Evolutionary conservation across 805 yeast genomes (phyloP).

Genomic region (Dipodascopsis uninucleata): DNA sequence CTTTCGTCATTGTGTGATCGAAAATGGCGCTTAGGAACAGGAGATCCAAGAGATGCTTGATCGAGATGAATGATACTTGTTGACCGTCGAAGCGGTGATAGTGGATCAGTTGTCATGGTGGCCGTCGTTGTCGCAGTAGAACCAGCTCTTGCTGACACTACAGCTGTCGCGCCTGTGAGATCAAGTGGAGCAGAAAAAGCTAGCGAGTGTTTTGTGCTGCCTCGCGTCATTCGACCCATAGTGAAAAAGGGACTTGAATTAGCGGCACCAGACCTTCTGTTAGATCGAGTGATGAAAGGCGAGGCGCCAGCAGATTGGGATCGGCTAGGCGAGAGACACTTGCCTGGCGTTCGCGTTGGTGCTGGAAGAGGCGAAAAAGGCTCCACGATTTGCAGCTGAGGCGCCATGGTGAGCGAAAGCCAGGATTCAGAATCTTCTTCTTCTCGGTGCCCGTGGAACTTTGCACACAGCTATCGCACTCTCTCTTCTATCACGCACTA

Average conservation of each 20-base stretch:
- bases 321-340: constrained; percentile 18
- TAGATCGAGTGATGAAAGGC: constrained; percentile 7
- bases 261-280: constrained; percentile 7
- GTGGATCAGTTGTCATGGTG: constrained; percentile 2
- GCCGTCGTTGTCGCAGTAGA: not conserved
- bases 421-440: no score
- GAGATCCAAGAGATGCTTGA: constrained; percentile 35
- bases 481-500: no score
- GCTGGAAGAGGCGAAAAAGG: constrained; percentile 22
- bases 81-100: constrained; percentile 39
- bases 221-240: constrained; percentile 19
- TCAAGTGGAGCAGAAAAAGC: constrained; percentile 1
- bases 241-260: constrained; percentile 2
- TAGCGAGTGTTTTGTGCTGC: constrained; percentile 20
- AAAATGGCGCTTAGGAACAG: constrained; percentile 19
- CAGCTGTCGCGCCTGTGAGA: not conserved
- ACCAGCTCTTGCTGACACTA: no score
- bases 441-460: no score
- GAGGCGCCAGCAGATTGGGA: constrained; percentile 6
- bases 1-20: not conserved
- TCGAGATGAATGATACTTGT: constrained; percentile 42
- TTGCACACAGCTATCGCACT: no score
- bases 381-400: constrained; percentile 20
- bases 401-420: constrained; percentile 20
- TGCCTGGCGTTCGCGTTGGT: constrained; percentile 15